Evolutionary conservation across 768 basidiomycete genomes (phyloP).

Genomic region (Termitomyces sp.): DNA sequence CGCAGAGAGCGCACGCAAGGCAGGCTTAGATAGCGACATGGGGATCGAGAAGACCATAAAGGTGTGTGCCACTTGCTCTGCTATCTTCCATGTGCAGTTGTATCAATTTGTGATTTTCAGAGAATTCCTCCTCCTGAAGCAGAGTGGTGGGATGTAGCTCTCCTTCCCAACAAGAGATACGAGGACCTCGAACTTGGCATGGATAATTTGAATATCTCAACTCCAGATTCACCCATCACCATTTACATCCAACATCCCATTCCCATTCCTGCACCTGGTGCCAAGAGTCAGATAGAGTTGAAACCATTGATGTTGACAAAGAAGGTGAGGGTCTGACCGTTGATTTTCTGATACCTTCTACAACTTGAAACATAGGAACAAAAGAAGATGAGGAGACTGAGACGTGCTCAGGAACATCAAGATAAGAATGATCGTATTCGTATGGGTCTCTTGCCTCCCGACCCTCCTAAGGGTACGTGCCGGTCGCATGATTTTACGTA

Average conservation of each 20-base stretch:
- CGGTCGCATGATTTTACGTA: constrained; percentile 2
- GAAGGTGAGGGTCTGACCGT: constrained; percentile 46
- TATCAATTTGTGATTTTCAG: constrained; percentile 27
- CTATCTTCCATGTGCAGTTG: neutral
- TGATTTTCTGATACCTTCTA: neutral
- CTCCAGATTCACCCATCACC: constrained; percentile 69
- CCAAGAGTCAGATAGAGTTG: constrained; percentile 71
- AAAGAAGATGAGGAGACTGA: constrained; percentile 95
- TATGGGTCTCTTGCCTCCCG: constrained; percentile 94
- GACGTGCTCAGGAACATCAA: constrained; percentile 82
- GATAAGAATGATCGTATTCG: constrained; percentile 93
- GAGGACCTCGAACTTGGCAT: constrained; percentile 61
- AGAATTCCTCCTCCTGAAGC: constrained; percentile 81
- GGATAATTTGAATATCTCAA: constrained; percentile 57
- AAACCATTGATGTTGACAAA: constrained; percentile 91
- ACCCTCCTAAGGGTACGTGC: constrained; percentile 81
- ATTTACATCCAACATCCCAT: constrained; percentile 96
- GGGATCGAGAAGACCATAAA: constrained; percentile 86
- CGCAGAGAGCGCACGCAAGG: constrained; percentile 87
- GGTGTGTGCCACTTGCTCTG: constrained; percentile 34
- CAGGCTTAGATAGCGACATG: constrained; percentile 91
- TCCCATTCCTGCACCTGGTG: constrained; percentile 85
- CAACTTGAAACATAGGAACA: constrained; percentile 50
- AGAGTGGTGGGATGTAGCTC: constrained; percentile 96
- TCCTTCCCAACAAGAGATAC: constrained; percentile 78